These are phyloP conservation scores for Cyclotella kingstonii DNA, from an alignment of 108 stramenopile genomes.

Conservation along the genomic window DNA sequence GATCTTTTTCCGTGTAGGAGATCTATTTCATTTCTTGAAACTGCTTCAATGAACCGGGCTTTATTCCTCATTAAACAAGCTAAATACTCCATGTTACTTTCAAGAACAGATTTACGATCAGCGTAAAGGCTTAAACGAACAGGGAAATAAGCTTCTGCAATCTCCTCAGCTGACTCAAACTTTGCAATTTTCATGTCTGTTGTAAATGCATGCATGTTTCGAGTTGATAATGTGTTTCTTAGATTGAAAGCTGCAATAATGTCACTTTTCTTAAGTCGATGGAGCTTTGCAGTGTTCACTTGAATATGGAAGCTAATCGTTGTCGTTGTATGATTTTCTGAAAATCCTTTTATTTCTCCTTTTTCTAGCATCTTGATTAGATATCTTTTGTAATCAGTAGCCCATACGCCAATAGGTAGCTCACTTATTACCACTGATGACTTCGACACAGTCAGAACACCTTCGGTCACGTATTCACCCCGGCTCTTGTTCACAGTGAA, in stretches of 20 bases:
- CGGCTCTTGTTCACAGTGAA: constrained; percentile 43
- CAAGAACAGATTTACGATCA: constrained; percentile 71
- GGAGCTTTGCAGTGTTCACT: constrained; percentile 52
- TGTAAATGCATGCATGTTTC: constrained; percentile 94
- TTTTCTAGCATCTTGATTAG: constrained; percentile 65
- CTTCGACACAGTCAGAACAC: constrained; percentile 43
- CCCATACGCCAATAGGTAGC: constrained; percentile 89
- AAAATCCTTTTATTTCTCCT: constrained; percentile 60
- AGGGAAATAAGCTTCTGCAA: constrained; percentile 81
- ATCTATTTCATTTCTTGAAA: constrained; percentile 63
- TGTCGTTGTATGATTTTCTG: constrained; percentile 86
- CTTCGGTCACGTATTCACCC: constrained; percentile 49
- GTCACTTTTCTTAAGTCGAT: constrained; percentile 42
- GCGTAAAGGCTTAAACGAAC: constrained; percentile 68
- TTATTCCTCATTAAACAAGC: constrained; percentile 69
- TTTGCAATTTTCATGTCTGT: constrained; percentile 53
- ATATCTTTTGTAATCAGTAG: constrained; percentile 74
- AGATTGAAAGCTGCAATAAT: constrained; percentile 73
- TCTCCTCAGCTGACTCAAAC: constrained; percentile 62
- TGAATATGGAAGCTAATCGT: constrained; percentile 72
- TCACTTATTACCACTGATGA: constrained; percentile 73
- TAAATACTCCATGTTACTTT: constrained; percentile 63
- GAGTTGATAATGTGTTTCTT: constrained; percentile 49
- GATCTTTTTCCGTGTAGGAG: constrained; percentile 60
- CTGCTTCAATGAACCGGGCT: constrained; percentile 77